Evolutionary conservation across 176 grass and related monocot species (phyloP), one percentile per base, ranked within the genome.

Genomic region (Triticum monococcum): DNA sequence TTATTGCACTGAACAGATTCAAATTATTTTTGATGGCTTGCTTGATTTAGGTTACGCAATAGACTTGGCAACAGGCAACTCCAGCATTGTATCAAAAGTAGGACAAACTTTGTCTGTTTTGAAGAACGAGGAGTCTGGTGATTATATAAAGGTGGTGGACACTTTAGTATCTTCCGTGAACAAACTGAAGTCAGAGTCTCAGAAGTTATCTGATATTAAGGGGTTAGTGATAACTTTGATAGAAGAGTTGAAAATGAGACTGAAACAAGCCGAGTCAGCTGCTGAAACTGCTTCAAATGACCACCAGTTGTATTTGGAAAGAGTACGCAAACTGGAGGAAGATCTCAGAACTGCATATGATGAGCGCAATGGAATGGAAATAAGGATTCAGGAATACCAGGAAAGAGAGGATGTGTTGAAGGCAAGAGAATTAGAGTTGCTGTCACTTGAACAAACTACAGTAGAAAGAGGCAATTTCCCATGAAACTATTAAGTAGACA

Each of bases 341-440:
- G 87, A 94, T 86, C 80, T 91, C 69, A 84, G 77, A 91, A 92
- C 87, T 81, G 72, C 88, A 75, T 73, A 92, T 62, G 88, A 86
- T 78, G 81, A 84, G 67, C 91, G 75, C 88, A 86, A 73, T 77
- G 83, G 85, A 83, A 92, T 96, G 96, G 88, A 94, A 87, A 71
- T 68, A 66, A 88, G 88, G 59, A 88, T 91, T 14, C 69, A 84
- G 45, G 83, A 94, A 80, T 94, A 91, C 79, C 84, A 88, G 71
- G 84, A 84, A 73, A 92, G 66, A 86, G 96, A 94, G 40, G 81
- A 56, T 61, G 68, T 79, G 33, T 48, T 94, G 80, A 78, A 70
- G 84, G 74, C 70, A 84, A 95, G 85, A 91, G 96, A 98, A 79
- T 69, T 90, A 81, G 89, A 92, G 36, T 85, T 91, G 79, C 37